phyloP scores from a whole-genome alignment of 2,329 filamentous ascomycete genomes.

The Hysterium pulicare region DNA sequence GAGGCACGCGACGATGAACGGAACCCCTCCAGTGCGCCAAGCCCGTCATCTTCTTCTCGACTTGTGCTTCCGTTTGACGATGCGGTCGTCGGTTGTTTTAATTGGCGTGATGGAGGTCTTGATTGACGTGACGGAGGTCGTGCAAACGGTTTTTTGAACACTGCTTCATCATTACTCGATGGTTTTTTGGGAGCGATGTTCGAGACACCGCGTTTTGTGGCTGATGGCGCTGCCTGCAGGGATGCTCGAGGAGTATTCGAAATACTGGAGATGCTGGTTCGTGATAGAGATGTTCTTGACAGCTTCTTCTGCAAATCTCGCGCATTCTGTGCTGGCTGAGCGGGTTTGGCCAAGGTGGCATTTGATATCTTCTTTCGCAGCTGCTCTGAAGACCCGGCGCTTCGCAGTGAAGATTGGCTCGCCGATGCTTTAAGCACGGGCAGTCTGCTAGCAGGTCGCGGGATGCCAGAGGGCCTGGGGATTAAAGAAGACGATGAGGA shows the following conservation, averaged over 20 bases:
- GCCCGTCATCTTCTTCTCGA: conserved; percentile 12
- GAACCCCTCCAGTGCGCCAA: conserved; percentile 31
- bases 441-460: conserved; percentile 51
- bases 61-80: neutral
- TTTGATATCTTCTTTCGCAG: conserved; percentile 17
- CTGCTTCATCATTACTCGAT: conserved; percentile 20
- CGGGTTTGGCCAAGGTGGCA: neutral
- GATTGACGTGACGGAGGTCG: conserved; percentile 34
- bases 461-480: conserved; percentile 39
- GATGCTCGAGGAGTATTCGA: neutral
- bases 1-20: conserved; percentile 40
- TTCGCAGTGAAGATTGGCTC: conserved; percentile 41
- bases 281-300: conserved; percentile 19
- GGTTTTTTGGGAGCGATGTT: conserved; percentile 15
- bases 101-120: conserved; percentile 15
- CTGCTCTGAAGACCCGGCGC: conserved; percentile 48
- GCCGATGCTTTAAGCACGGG: conserved; percentile 45
- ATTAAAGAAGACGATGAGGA: conserved; percentile 19
- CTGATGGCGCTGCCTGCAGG: conserved; percentile 12
- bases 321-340: neutral
- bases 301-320: conserved; percentile 26
- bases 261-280: conserved; percentile 4
- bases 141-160: conserved; percentile 37
- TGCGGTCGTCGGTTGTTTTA: conserved; percentile 6
- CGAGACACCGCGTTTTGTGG: conserved; percentile 21